Evolutionary conservation across 192 early-diverging fungal species (phyloP), one percentile per base, ranked within the genome.

Genomic region (Coemansia sp.): DNA sequence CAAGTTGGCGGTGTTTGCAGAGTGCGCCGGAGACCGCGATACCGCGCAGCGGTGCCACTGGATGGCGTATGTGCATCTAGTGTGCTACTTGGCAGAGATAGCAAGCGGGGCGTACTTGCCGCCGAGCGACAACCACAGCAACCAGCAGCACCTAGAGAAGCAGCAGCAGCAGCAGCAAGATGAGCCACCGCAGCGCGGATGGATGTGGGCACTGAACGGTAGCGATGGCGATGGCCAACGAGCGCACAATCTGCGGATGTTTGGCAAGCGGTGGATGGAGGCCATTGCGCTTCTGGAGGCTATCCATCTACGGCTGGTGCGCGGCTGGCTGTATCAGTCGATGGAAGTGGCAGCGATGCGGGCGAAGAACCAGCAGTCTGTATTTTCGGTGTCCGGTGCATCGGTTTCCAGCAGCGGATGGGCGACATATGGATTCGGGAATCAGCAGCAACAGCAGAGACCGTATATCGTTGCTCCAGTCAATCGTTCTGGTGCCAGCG

Each of bases 241-340:
- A 10, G 68, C 73, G 1, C 73, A 71, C 51, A 66, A 54, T 19
- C 46, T 75, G 66, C 62, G 73, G n/a, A 74, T 80, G 72, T 74
- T 74, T 66, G 78, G 78, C 41, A 32, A 51, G 48, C 67, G 70
- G 13, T 81, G 78, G 78, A 61, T 69, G 7, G 74, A 81, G 64
- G 71, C 67, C 0, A 18, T 69, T 40, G 43, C 5, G n/a, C 62
- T 82, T 39, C 56, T 73, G 1, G 74, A 64, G 2, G 79, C 79
- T 11, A 41, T 76, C 49, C 42, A 82, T 45, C 36, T 70, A 71
- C 67, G 79, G 39, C 22, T 82, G 42, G 71, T 70, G 39, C 79
- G 79, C 15, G 74, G 71, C 36, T 82, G 79, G 79, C 13, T 82
- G 63, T 76, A 76, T 71, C 74, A 70, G 55, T 72, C 73, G 21